Evolutionary conservation across 2,329 filamentous ascomycete species (phyloP), one percentile per base, ranked within the genome.

Genomic region (Phyllosticta capitalensis): DNA sequence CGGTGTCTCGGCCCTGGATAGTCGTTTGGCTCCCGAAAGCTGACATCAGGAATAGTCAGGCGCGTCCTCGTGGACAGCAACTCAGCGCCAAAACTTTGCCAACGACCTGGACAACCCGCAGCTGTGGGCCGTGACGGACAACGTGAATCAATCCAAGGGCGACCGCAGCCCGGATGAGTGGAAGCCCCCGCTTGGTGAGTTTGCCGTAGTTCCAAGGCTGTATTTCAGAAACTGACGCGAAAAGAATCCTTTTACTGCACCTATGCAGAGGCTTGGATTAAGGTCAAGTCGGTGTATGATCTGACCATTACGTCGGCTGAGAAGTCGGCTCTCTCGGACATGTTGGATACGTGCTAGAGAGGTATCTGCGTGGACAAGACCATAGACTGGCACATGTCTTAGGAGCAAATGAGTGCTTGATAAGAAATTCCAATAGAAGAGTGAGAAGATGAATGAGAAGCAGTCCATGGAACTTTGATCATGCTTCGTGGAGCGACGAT

Each of bases 51-150:
- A 45, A 48, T 61, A 87, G 82, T 89, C 85, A 52, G 89, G 89
- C 20, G 89, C 89, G 12, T 79, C 81, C 7, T 72, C 76, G 1
- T 92, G 89, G 90, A 89, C 88, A 0, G 86, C 85, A 0, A 74
- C 79, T 20, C 78, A 81, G 66, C 83, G 90, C 59, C 76, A 86
- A 68, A 70, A 77, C 2, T 91, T 91, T 68, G 90, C 90, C 64
- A 94, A 90, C 72, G 90, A 94, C 74, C 70, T 92, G 61, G 80
- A 76, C 1, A 82, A 86, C 58, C 90, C 90, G 0, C 89, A 94
- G 75, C 80, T 94, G 28, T 81, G 89, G 74, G 87, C 89, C 33
- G 88, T 94, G 9, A 92, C 89, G 3, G 87, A 89, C 69, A 83
- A 81, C 58, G 84, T 90, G 65, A 95, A 95, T 75, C 78, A 84